phyloP scores from a whole-genome alignment of 371 early-diverging fungal genomes.

The Amoeboaphelidium protococcarum region DNA sequence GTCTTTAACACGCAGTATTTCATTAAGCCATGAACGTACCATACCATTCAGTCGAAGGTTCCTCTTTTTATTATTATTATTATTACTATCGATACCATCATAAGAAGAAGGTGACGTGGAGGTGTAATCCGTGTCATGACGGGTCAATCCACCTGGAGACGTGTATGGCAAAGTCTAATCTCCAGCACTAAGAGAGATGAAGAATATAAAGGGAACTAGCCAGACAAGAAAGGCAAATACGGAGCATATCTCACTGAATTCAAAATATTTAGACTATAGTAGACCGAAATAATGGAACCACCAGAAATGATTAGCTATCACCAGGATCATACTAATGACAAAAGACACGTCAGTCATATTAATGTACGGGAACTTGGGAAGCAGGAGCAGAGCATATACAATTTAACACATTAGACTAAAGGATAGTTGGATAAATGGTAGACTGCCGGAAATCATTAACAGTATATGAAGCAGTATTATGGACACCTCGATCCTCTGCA shows the following conservation, averaged over 20 bases:
- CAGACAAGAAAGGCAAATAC: slow-evolving; percentile 67
- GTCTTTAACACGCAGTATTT: too few relatives aligned
- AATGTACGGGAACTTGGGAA: slow-evolving; percentile 39
- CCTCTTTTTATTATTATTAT: too few relatives aligned
- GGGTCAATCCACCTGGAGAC: too few relatives aligned
- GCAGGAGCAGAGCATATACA: slow-evolving; percentile 29
- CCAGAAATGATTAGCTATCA: slow-evolving; percentile 44
- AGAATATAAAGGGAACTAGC: slow-evolving; percentile 59
- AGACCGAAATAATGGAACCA: slow-evolving; percentile 71
- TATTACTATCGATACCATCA: too few relatives aligned
- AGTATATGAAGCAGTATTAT: slow-evolving; percentile 30
- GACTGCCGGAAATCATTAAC: slow-evolving; percentile 32
- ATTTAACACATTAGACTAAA: slow-evolving; percentile 39
- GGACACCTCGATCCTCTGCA: slow-evolving; percentile 8
- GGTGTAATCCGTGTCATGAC: too few relatives aligned
- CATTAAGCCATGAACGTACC: too few relatives aligned
- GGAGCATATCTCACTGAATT: slow-evolving; percentile 41
- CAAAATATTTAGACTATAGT: slow-evolving; percentile 1
- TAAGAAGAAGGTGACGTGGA: too few relatives aligned
- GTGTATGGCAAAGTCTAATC: slow-evolving; percentile 44
- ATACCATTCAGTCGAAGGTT: too few relatives aligned
- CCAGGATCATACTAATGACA: slow-evolving; percentile 43
- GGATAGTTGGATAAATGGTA: slow-evolving; percentile 27
- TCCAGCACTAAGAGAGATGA: slow-evolving; percentile 56
- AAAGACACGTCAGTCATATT: slow-evolving; percentile 28